These are phyloP conservation scores for Jasminum sambac DNA, from an alignment of 257 asterid genomes.

Conservation along the genomic window DNA sequence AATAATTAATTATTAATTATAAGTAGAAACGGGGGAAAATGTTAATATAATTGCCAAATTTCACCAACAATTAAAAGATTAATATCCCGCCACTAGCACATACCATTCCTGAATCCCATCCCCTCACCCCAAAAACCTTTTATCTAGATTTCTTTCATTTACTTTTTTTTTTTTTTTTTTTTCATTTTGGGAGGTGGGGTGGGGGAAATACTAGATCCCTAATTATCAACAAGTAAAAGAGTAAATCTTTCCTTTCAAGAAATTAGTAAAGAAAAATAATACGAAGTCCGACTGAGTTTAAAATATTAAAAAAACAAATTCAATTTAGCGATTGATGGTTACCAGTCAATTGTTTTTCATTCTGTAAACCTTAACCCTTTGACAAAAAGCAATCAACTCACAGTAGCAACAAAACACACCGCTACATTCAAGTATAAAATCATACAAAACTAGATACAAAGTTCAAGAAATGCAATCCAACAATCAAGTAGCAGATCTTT, in stretches of 20 bases:
- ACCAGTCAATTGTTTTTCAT: neutral
- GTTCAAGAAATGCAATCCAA: neutral
- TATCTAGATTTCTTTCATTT: no score
- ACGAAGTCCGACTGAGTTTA: neutral
- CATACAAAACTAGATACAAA: neutral
- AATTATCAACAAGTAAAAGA: neutral
- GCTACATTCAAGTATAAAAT: neutral
- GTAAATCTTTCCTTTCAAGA: constrained; percentile 1
- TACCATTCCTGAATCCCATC: no score
- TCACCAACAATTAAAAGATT: neutral
- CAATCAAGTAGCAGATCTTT: neutral
- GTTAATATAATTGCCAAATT: neutral
- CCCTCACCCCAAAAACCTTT: no score
- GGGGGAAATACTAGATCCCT: neutral
- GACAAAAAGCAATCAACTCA: neutral
- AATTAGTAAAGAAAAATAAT: neutral
- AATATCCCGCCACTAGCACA: no score
- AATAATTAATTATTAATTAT: no score
- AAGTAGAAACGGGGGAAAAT: no score
- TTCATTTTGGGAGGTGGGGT: no score
- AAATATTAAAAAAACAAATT: neutral
- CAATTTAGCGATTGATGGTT: neutral
- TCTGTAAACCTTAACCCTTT: neutral
- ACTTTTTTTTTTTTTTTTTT: neutral
- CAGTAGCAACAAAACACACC: neutral